Evolutionary conservation across 23 red algal genomes (phyloP).

Genomic region (Gracilaria gracilis): DNA sequence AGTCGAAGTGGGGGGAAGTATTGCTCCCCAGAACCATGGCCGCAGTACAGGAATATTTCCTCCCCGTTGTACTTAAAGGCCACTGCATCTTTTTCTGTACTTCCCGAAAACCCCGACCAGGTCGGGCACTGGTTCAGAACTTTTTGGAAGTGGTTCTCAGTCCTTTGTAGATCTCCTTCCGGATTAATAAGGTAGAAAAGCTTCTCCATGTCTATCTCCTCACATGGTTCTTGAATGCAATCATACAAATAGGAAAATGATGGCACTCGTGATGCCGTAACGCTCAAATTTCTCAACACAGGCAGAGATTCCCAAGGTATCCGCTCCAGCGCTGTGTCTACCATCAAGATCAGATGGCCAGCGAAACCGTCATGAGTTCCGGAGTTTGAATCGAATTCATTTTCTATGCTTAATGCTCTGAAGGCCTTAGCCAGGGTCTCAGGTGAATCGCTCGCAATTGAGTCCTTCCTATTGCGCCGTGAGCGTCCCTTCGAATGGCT

Average conservation of each 20-base stretch:
- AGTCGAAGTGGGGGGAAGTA: conserved; percentile 65
- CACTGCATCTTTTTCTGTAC: conserved; percentile 1
- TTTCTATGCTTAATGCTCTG: neutral
- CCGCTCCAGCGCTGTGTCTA: conserved; percentile 59
- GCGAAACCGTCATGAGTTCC: too few species aligned
- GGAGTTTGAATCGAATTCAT: neutral
- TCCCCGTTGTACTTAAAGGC: conserved; percentile 22
- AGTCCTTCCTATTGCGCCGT: neutral
- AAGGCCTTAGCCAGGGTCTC: neutral
- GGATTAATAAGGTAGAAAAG: conserved; percentile 89
- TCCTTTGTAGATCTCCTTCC: conserved; percentile 75
- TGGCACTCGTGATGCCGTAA: conserved; percentile 41
- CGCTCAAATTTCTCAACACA: conserved; percentile 19
- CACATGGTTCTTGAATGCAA: neutral
- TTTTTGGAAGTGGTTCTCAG: conserved; percentile 65
- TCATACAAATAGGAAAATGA: conserved; percentile 51
- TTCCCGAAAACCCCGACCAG: conserved; percentile 71
- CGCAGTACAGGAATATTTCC: conserved; percentile 88
- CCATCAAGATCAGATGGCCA: conserved; percentile 49
- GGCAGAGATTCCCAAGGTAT: conserved; percentile 79
- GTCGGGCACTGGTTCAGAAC: neutral
- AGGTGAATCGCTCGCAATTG: neutral
- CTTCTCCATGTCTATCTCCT: conserved; percentile 13
- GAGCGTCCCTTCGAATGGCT: neutral
- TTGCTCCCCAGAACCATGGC: conserved; percentile 87